Base-by-base conservation (phyloP, 768 basidiomycete species). In the Fistulinella prunicolor region DNA sequence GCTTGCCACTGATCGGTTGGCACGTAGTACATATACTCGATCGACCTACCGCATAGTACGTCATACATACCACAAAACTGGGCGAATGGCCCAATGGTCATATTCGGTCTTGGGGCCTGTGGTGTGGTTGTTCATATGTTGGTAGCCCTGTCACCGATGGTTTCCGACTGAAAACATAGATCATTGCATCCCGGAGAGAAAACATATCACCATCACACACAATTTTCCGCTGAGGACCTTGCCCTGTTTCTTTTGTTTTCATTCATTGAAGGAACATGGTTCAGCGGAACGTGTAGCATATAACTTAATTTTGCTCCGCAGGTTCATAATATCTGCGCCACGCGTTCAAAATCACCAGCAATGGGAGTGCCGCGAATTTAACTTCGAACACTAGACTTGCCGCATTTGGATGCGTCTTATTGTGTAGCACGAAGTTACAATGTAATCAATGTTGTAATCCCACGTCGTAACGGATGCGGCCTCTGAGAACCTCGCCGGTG, bases 311-410 rank as follows among this genome's bases (percentile, higher is more conserved):
- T 36, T 42, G 38, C 38, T 44, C 42, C 44, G 43, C 36, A 30
- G 34, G 36, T 26, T 50, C 21, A 22, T 43, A 32, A 32, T n/a
- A n/a, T 10, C 34, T 28, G 13, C 22, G 10, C 4, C 39, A 14
- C 30, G 19, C 30, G 41, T 36, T 24, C 37, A 22, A 21, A 17
- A n/a, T 5, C n/a, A 13, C 9, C 16, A 1, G 1, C 16, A n/a
- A 21, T 14, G 19, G 39, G 10, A 24, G 28, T 37, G 22, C 34
- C 7, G 30, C 30, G 30, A 24, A 40, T 3, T 10, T 34, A 4
- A 32, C 14, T 3, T 19, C 9, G 34, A 59, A 50, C 21, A 59
- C 55, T 62, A 55, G 22, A 49, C 46, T 55, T 63, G 20, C 62
- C 41, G 2, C 3, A 57, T 63, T 49, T 47, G 54, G 62, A 38